Evolutionary conservation across 2,329 filamentous ascomycete genomes (phyloP), one percentile per base, ranked within the genome.

Genomic region (Fusarium zealandicum): DNA sequence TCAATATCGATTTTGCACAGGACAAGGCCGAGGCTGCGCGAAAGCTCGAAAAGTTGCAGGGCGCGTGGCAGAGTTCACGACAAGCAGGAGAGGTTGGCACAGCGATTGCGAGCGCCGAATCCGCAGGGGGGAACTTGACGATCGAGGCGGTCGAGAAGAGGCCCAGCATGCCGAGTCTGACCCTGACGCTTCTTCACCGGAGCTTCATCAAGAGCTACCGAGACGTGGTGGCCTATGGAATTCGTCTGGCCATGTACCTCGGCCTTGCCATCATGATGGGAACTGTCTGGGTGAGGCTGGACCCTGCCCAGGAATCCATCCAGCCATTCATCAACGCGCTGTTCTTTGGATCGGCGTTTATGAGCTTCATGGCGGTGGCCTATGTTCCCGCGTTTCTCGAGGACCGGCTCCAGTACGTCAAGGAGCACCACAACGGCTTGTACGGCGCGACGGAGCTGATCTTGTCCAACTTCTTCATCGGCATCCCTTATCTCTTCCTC

Each of bases 311-410:
- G 69, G 77, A 81, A 50, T 88, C 89, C 53, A 93, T 96, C 63
- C 88, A 91, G 65, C 86, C 90, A 0, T 90, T 90, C 66, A 91
- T 87, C 72, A 96, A 96, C 70, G 89, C 90, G 40, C 89, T 96
- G 44, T 89, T 89, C 78, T 90, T 89, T 65, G 86, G 88, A 13
- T 84, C 82, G 0, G 88, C 88, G 2, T 90, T 91, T 73, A 90
- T 90, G 85, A 88, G 85, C 33, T 90, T 91, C 75, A 90, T 91
- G 88, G 87, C 88, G 0, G 87, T 96, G 1, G 92, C 92, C 1
- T 96, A 96, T 71, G 89, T 95, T 3, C 92, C 92, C 0, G 84
- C 90, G 0, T 95, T 88, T 72, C 82, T 96, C 35, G 92, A 96
- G 33, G 68, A 70, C 32, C 46, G 65, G 1, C 44, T 58, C 5